phyloP scores from a whole-genome alignment of 2,329 filamentous ascomycete species.

The Alternaria tenuissima region DNA sequence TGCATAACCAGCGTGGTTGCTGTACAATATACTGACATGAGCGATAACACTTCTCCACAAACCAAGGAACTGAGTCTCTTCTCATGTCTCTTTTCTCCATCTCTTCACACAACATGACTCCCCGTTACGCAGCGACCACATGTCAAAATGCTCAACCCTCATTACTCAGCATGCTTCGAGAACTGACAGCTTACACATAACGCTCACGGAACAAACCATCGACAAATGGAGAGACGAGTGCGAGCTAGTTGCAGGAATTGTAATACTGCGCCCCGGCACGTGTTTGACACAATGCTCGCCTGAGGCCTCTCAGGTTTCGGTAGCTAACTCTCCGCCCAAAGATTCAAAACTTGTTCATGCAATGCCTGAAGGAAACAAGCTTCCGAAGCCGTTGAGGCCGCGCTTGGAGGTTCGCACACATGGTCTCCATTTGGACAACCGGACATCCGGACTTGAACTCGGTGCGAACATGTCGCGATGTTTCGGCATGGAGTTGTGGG shows the following conservation, averaged over 20 bases:
- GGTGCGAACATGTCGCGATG: neutral
- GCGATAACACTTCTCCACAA: slow-evolving; percentile 19
- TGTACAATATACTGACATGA: slow-evolving; percentile 43
- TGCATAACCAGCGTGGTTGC: slow-evolving; percentile 37
- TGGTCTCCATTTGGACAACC: slow-evolving; percentile 12
- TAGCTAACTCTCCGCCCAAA: neutral
- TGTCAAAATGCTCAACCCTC: neutral
- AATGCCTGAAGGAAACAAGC: slow-evolving; percentile 7
- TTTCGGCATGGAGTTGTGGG: slow-evolving; percentile 2
- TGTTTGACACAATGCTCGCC: slow-evolving; percentile 16
- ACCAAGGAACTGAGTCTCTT: slow-evolving; percentile 2
- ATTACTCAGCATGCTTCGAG: neutral
- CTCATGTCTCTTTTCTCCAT: neutral
- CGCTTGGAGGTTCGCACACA: slow-evolving; percentile 1
- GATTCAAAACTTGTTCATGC: slow-evolving; percentile 11
- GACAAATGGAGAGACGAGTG: neutral
- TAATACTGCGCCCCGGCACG: slow-evolving; percentile 5
- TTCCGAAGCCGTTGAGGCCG: neutral
- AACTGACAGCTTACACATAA: neutral
- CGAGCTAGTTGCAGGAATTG: slow-evolving; percentile 9
- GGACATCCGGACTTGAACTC: neutral
- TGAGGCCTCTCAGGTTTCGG: slow-evolving; percentile 14
- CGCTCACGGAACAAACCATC: neutral
- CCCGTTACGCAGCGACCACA: neutral
- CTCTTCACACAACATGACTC: neutral